These are phyloP conservation scores for Ocimum tenuiflorum DNA, from an alignment of 257 asterid genomes.

Conservation along the genomic window DNA sequence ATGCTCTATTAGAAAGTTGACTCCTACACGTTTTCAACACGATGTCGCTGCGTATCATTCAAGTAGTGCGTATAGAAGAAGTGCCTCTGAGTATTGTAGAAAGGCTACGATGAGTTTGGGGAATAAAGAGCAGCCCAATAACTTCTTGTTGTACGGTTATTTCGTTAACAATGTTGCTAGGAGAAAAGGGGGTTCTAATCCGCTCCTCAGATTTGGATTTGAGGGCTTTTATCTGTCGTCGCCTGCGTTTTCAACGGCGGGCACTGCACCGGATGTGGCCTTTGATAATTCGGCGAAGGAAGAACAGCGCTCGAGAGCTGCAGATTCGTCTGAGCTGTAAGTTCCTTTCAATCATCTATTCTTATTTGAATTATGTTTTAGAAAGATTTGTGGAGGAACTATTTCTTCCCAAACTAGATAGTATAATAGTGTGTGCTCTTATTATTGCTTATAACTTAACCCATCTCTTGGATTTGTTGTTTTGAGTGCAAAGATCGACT, in stretches of 20 bases:
- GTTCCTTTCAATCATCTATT: slow-evolving; percentile 24
- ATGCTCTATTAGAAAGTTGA: slow-evolving; percentile 29
- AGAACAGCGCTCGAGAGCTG: slow-evolving; percentile 38
- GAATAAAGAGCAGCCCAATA: slow-evolving; percentile 57
- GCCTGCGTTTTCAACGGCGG: slow-evolving; percentile 46
- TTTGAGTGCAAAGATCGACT: not conserved
- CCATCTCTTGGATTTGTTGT: not conserved
- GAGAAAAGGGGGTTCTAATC: slow-evolving; percentile 39
- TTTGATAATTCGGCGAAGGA: slow-evolving; percentile 44
- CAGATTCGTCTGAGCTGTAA: slow-evolving; percentile 55
- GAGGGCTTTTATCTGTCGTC: slow-evolving; percentile 43
- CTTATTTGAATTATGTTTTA: not conserved
- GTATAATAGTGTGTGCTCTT: not conserved
- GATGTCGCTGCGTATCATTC: slow-evolving; percentile 36
- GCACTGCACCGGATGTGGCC: slow-evolving; percentile 64
- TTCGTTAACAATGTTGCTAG: slow-evolving; percentile 53
- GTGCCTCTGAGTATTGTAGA: slow-evolving; percentile 35
- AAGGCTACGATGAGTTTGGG: slow-evolving; percentile 59
- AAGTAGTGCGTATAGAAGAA: slow-evolving; percentile 33
- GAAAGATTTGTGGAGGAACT: not conserved
- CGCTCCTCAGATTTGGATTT: slow-evolving; percentile 41
- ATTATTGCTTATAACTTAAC: not conserved
- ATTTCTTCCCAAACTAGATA: not conserved
- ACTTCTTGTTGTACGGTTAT: slow-evolving; percentile 54
- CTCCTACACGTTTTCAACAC: slow-evolving; percentile 28